Evolutionary conservation across 1,284 basidiomycete species (phyloP), one percentile per base, ranked within the genome.

Genomic region (Heimioporus punctisporus): DNA sequence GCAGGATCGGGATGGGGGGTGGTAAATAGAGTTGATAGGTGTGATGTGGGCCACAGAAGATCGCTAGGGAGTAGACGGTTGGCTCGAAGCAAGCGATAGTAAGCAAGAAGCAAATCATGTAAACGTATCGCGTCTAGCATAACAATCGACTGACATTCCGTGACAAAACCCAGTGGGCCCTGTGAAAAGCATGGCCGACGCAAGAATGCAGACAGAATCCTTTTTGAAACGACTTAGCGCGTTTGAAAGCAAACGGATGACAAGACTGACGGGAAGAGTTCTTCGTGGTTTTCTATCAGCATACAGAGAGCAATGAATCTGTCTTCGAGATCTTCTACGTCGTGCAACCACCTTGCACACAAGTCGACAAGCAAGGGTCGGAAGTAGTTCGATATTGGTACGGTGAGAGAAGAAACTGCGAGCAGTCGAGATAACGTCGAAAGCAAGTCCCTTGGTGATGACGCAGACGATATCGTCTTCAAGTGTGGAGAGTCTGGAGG

Each of bases 51-150:
- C 92, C 93, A 95, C 46, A 73, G 64, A n/a, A 86, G 72, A 19
- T 81, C 73, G 14, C 68, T 59, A 2, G 91, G 86, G 12, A 95
- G 77, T 52, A 82, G 73, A 15, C 86, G 84, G 66, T 93, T 93
- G 43, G 85, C 84, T 60, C 81, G 79, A 15, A 95, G 76, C 41
- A 96, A 80, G 39, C 94, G 88, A 64, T 90, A 91, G 66, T 94
- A 92, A 2, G 90, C 83, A 42, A 96, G 78, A 17, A 97, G 81
- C 0, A 90, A 70, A 26, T 77, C 74, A 39, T 95, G 91, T 6
- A 93, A 72, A 19, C 78, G 76, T 14, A 65, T 63, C 2, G 69
- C 55, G 34, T 83, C 76, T 45, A 82, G 55, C 6, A 66, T 58
- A 14, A 66, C 54, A 6, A 73, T 54, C 15, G 73, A 64, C 15